Conservation (phyloP, 495 filamentous ascomycete genomes). For the Lasiosphaeriaceae sp. region DNA sequence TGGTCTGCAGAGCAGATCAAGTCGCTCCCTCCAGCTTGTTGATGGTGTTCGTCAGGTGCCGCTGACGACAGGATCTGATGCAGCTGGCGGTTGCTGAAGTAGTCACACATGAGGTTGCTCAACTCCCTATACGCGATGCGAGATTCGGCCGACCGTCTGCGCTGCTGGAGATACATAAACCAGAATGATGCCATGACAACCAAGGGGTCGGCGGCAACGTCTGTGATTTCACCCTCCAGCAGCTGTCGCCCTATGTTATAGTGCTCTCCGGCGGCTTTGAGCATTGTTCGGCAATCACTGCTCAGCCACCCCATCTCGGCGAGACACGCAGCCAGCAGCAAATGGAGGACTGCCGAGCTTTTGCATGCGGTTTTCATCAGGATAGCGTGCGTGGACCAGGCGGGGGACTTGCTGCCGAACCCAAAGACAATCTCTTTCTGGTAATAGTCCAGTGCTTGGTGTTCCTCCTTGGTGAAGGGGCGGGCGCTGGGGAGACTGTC, state of each 20-base stretch:
- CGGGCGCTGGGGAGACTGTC: constrained; percentile 10
- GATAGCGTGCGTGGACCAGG: constrained; percentile 21
- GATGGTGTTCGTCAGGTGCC: background rate
- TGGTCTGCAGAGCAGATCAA: background rate
- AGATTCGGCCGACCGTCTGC: background rate
- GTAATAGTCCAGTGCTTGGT: constrained; percentile 13
- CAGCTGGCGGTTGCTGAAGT: constrained; percentile 6
- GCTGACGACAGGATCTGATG: constrained; percentile 3
- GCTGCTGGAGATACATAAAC: constrained; percentile 20
- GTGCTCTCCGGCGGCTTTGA: constrained; percentile 9
- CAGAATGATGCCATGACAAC: constrained; percentile 18
- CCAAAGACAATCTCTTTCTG: constrained; percentile 12
- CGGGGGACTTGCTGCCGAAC: constrained; percentile 19
- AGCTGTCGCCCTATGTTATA: constrained; percentile 10
- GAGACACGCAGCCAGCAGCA: constrained; percentile 18
- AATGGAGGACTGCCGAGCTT: constrained; percentile 10
- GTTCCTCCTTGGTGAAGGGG: constrained; percentile 7
- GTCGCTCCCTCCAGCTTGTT: background rate
- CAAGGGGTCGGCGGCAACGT: constrained; percentile 6
- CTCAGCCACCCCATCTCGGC: constrained; percentile 12
- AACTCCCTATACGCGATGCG: constrained; percentile 8
- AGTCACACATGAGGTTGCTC: constrained; percentile 12
- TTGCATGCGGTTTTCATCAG: constrained; percentile 3
- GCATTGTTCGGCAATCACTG: background rate
- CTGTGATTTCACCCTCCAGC: background rate